phyloP scores from a whole-genome alignment of 768 basidiomycete species.

The Suillus cothurnatus region DNA sequence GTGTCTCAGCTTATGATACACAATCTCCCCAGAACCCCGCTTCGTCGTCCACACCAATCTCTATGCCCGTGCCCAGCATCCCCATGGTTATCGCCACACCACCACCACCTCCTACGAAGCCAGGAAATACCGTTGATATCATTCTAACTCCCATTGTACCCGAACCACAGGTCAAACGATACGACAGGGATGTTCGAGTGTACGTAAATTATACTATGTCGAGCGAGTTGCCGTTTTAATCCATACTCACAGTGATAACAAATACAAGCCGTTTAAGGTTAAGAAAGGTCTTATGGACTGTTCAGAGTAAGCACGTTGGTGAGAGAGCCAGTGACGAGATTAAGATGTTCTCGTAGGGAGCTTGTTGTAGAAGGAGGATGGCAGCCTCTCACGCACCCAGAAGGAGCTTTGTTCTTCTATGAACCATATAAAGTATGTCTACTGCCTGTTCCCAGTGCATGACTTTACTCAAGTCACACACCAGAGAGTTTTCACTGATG shows the following conservation, averaged over 20 bases:
- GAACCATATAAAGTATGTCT: conserved; percentile 40
- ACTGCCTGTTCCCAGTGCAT: background rate
- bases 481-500: conserved; percentile 17
- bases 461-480: background rate
- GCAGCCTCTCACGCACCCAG: conserved; percentile 49
- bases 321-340: background rate
- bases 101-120: background rate
- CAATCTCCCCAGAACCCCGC: background rate
- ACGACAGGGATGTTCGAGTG: background rate
- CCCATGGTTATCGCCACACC: too few species aligned
- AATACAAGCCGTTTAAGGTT: background rate
- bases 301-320: background rate
- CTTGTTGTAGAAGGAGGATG: conserved; percentile 31
- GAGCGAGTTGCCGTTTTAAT: background rate
- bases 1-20: background rate
- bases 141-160: conserved; percentile 1
- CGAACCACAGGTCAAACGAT: background rate
- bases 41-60: background rate
- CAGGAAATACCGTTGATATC: background rate
- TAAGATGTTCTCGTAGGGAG: background rate
- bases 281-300: conserved; percentile 3
- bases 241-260: background rate
- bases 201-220: background rate
- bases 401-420: conserved; percentile 59
- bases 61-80: background rate